Conservation (phyloP, 2,329 filamentous ascomycete species). For the Plenodomus tracheiphilus region DNA sequence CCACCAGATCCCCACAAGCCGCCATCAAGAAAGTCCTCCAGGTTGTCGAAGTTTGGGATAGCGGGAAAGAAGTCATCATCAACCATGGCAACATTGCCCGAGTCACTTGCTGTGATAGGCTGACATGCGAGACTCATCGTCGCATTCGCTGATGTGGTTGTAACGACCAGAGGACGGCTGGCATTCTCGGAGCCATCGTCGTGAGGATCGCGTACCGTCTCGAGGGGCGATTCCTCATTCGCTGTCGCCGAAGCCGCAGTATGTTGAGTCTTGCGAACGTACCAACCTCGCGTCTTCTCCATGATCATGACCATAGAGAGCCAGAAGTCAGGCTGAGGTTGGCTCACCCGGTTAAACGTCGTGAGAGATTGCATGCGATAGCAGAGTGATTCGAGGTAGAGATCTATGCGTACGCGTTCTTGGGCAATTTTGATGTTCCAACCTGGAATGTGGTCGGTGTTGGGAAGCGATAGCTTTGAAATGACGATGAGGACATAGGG, state of each 20-base stretch:
- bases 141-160: no score
- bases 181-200: not conserved
- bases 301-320: constrained; percentile 24
- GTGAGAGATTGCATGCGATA: constrained; percentile 24
- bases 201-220: not conserved
- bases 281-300: constrained; percentile 23
- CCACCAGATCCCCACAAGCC: not conserved
- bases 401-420: constrained; percentile 24
- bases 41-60: not conserved
- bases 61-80: not conserved
- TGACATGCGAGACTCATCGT: no score
- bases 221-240: not conserved
- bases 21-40: not conserved
- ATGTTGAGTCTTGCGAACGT: constrained; percentile 10
- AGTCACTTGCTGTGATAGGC: no score
- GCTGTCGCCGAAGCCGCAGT: not conserved
- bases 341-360: constrained; percentile 14
- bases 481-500: constrained; percentile 21
- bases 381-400: constrained; percentile 26
- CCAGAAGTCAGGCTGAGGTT: constrained; percentile 22
- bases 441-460: constrained; percentile 11
- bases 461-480: constrained; percentile 20
- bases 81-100: no score
- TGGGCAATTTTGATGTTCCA: constrained; percentile 28
- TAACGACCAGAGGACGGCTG: no score